Evolutionary conservation across 148 eudicot genomes (phyloP), one percentile per base, ranked within the genome.

Genomic region (Cornus controversa): DNA sequence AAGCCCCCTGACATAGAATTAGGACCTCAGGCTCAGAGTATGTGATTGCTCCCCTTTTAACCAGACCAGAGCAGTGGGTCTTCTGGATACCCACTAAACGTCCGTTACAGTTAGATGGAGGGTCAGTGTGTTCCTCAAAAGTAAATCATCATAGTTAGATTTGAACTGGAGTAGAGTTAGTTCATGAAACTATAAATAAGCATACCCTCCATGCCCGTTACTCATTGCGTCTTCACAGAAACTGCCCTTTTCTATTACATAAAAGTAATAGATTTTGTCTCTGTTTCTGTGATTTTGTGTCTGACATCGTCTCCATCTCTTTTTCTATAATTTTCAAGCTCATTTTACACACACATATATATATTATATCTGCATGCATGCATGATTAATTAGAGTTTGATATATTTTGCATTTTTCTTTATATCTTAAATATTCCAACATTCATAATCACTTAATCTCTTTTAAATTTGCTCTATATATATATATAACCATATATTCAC

Each of bases 181-280:
- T 71, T 31, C 63, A 58, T 58, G 62, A 71, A 71, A 15, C 23
- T 71, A 71, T 71, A 71, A 47, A 71, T 47, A 5, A 20, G n/a
- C 63, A 50, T 71, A 25, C 22, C 58, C 62, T 47, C 74, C 62
- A 47, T 15, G 1, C 4, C 29, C 28, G 20, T 70, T 70, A 11
- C 60, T 24, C 60, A 70, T 18, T 9, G 24, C 50, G 6, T 14
- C 54, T 27, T 70, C 53, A 1, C 3, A 11, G 6, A 26, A 13
- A 28, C 31, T 66, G 34, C 14, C 34, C 13, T 11, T 66, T 11
- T 26, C 69, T 66, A 20, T 27, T 26, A 26, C 69, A 26, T 66
- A 26, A 31, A 16, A 40, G 25, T 40, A 45, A 42, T 42, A 28
- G 28, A 15, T 42, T 14, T 23, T 31, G 58, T 40, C 58, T 42